Conservation (phyloP, 495 filamentous ascomycete genomes). For the Aspergillus bridgeri region DNA sequence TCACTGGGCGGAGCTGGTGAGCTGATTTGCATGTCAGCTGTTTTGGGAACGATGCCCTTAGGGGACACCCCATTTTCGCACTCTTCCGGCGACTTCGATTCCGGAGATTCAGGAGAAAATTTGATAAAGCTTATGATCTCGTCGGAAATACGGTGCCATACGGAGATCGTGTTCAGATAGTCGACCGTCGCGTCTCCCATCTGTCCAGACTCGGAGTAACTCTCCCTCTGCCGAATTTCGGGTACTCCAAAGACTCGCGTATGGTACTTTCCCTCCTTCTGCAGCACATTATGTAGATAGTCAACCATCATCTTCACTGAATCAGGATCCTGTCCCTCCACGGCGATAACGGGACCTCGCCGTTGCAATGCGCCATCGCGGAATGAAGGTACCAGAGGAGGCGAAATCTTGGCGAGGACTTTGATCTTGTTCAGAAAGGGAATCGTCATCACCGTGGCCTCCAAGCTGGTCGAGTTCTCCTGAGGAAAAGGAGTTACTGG, state of each 20-base stretch:
- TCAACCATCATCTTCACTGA: constrained; percentile 53
- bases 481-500: constrained; percentile 30
- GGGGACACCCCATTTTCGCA: constrained; percentile 29
- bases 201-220: constrained; percentile 30
- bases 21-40: constrained; percentile 27
- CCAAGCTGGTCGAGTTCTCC: constrained; percentile 44
- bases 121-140: constrained; percentile 66
- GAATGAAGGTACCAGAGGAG: constrained; percentile 51
- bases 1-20: constrained; percentile 30
- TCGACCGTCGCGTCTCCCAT: constrained; percentile 50
- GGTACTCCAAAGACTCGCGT: constrained; percentile 50
- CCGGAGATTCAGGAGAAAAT: constrained; percentile 12
- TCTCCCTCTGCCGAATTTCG: constrained; percentile 36
- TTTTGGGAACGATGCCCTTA: constrained; percentile 33
- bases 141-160: constrained; percentile 67
- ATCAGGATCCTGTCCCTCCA: constrained; percentile 67
- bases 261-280: constrained; percentile 53
- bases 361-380: constrained; percentile 38
- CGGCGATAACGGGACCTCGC: constrained; percentile 74
- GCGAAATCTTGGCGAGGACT: constrained; percentile 63
- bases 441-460: constrained; percentile 72
- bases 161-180: constrained; percentile 66
- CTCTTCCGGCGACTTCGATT: constrained; percentile 18
- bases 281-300: constrained; percentile 60
- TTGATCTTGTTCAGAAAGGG: constrained; percentile 67